Evolutionary conservation across 176 grass and related monocot genomes (phyloP), one percentile per base, ranked within the genome.

Genomic region (Musa troglodytarum): DNA sequence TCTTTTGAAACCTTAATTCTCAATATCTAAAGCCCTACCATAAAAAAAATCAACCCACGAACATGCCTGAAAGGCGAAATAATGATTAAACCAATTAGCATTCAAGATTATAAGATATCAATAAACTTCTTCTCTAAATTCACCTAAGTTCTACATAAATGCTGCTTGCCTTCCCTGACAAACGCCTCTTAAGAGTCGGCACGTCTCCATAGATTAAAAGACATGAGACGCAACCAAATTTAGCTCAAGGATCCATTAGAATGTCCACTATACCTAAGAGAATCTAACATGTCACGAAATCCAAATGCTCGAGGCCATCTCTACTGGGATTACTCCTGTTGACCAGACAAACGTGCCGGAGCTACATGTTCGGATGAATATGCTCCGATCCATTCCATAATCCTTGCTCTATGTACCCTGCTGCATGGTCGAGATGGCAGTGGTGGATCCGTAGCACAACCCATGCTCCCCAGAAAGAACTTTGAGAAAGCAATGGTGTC

Each of bases 381-480:
- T 19, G 13, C 24, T 10, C 77, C 81, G 24, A 64, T 82, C 79
- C 83, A 80, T 79, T 90, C 92, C 74, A 86, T 73, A 82, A 86
- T 85, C 74, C 89, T 92, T 81, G 80, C 84, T 85, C 78, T 92
- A 92, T 92, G 87, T 96, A 86, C 86, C 92, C 78, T 86, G 80
- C 92, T 89, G 54, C 78, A 65, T 8, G 78, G 76, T 57, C 77
- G 74, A 49, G 78, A 58, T 71, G 82, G 82, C 79, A 89, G 70
- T 75, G 86, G 86, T 83, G 82, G 82, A 87, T 89, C 80, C 23
- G 66, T 82, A 74, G 81, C 80, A 53, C 72, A 73, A 66, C 76
- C 83, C 50, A 78, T 85, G 77, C 73, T 87, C 76, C 92, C 89
- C 10, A 74, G 74, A 1, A 83, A 85, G 70, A 88, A 81, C 83